Percentiles rank a stretch among this genome's conserved stretches.
Conservation (phyloP, 768 basidiomycete species). For the Termitomyces sp. region DNA sequence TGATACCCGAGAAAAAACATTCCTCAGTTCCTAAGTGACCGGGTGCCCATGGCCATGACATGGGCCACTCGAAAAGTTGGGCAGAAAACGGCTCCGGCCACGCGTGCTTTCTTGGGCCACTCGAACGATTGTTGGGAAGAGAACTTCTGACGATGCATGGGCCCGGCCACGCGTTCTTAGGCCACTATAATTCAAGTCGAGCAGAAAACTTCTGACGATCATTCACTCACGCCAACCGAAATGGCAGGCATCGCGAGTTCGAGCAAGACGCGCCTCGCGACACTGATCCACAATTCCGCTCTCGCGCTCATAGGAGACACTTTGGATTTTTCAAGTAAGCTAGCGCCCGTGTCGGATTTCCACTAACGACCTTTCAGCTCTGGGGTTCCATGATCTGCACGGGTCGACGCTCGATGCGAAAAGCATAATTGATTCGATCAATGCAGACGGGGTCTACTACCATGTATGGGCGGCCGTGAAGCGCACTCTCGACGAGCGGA, state of each 20-base stretch:
- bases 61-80: no score
- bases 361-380: slow-evolving; percentile 9
- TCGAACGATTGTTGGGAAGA: not conserved
- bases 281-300: slow-evolving; percentile 15
- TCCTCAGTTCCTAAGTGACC: slow-evolving; percentile 3
- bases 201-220: not conserved
- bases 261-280: slow-evolving; percentile 3
- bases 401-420: slow-evolving; percentile 22
- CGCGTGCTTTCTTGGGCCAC: no score
- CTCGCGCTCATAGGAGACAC: slow-evolving; percentile 37
- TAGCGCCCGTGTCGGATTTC: not conserved
- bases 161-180: no score
- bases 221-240: not conserved
- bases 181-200: not conserved
- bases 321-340: slow-evolving; percentile 37
- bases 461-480: slow-evolving; percentile 27
- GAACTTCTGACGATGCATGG: not conserved
- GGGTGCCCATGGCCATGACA: not conserved
- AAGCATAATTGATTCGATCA: slow-evolving; percentile 14
- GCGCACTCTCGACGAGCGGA: slow-evolving; percentile 20
- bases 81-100: no score
- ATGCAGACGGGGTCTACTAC: slow-evolving; percentile 17
- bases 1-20: slow-evolving; percentile 10
- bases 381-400: slow-evolving; percentile 18
- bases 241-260: not conserved